Conservation (phyloP, 805 yeast species). For the Cyberlindnera suaveolens region DNA sequence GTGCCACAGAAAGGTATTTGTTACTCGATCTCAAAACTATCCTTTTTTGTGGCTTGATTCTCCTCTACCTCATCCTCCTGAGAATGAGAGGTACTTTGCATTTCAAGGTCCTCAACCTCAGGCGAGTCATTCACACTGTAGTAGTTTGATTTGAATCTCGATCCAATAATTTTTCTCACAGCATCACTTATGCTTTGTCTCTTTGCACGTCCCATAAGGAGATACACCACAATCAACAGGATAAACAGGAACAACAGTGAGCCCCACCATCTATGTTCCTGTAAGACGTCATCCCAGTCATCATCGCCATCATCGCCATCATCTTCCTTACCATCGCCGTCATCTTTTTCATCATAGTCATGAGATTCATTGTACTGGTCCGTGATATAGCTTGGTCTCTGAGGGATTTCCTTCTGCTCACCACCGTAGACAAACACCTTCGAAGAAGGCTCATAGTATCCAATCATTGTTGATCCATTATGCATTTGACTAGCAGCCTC, state of each 20-base stretch:
- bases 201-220: conserved; percentile 30
- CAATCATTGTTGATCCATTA: conserved; percentile 26
- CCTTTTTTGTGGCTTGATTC: conserved; percentile 1
- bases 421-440: conserved; percentile 46
- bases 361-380: conserved; percentile 20
- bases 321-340: conserved; percentile 23
- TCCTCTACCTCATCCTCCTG: conserved; percentile 4
- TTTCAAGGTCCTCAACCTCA: conserved; percentile 13
- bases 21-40: conserved; percentile 8
- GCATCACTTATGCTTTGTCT: conserved; percentile 16
- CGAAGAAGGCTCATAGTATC: conserved; percentile 43
- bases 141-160: conserved; percentile 4
- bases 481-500: conserved; percentile 30
- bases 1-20: too few relatives aligned
- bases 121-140: conserved; percentile 2
- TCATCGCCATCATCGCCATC: conserved; percentile 36
- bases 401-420: conserved; percentile 34
- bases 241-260: conserved; percentile 28
- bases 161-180: conserved; percentile 6
- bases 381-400: conserved; percentile 38
- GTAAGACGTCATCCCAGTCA: conserved; percentile 30
- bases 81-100: conserved; percentile 9
- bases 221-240: conserved; percentile 25
- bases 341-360: conserved; percentile 22
- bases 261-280: conserved; percentile 31